phyloP scores from a whole-genome alignment of 1,284 basidiomycete genomes.

The Tylopilus sp. region DNA sequence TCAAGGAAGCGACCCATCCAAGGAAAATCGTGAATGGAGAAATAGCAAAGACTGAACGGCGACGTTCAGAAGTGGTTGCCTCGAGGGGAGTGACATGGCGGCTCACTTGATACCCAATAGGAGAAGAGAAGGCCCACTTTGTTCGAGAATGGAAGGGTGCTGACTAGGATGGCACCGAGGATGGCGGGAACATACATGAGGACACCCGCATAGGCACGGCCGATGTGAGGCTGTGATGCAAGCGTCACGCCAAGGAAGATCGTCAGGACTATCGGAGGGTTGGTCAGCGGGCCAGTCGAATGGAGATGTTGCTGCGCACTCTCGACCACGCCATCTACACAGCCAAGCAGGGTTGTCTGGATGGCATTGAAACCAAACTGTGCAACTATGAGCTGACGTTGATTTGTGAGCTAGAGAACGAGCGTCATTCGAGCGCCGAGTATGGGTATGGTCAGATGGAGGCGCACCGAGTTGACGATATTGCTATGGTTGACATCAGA shows the following conservation, averaged over 20 bases:
- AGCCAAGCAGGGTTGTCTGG: slow-evolving; percentile 74
- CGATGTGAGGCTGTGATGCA: slow-evolving; percentile 48
- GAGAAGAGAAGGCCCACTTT: slow-evolving; percentile 69
- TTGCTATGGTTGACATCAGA: slow-evolving; percentile 36
- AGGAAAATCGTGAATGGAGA: slow-evolving; percentile 68
- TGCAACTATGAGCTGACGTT: slow-evolving; percentile 68
- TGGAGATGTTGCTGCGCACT: slow-evolving; percentile 32
- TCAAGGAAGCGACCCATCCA: slow-evolving; percentile 65
- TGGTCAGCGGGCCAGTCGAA: slow-evolving; percentile 7
- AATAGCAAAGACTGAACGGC: slow-evolving; percentile 56
- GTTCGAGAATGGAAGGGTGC: slow-evolving; percentile 59
- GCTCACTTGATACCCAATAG: slow-evolving; percentile 68
- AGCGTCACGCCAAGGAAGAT: slow-evolving; percentile 60
- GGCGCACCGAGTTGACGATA: slow-evolving; percentile 50
- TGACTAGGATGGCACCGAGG: slow-evolving; percentile 65
- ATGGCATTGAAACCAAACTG: slow-evolving; percentile 69
- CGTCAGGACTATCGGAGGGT: slow-evolving; percentile 43
- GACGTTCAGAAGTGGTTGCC: not conserved
- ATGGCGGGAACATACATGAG: slow-evolving; percentile 68
- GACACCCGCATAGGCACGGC: slow-evolving; percentile 58
- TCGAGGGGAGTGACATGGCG: not conserved
- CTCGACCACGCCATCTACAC: slow-evolving; percentile 70
- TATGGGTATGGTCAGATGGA: not conserved
- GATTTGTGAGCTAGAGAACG: slow-evolving; percentile 60
- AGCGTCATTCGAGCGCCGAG: slow-evolving; percentile 2